A percentile compares a stretch with the other conserved stretches of the same genome.
phyloP scores from a whole-genome alignment of 768 basidiomycete species.

The Boletellus ananiceps region DNA sequence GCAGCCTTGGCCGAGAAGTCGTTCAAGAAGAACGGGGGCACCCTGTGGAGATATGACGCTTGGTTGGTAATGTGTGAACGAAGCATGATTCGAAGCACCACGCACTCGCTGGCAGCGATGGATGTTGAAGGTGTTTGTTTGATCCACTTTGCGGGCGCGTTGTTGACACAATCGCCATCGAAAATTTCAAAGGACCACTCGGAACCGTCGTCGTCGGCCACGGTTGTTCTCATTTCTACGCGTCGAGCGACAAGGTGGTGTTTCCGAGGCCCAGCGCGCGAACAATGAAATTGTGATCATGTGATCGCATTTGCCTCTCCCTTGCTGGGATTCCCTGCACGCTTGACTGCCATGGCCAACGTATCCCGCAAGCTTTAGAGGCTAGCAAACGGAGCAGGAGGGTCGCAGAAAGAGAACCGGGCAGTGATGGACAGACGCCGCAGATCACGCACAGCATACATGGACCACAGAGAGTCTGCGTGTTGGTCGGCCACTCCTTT shows the following conservation, averaged over 20 bases:
- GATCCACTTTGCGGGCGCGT: conserved; percentile 11
- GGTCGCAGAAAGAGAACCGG: too few relatives aligned
- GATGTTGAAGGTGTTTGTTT: conserved; percentile 16
- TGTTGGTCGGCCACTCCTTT: too few relatives aligned
- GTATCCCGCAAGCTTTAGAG: too few relatives aligned
- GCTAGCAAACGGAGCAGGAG: too few relatives aligned
- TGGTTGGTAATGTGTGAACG: conserved; percentile 9
- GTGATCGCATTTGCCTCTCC: conserved; percentile 18
- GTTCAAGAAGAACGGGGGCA: conserved; percentile 15
- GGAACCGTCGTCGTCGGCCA: conserved; percentile 16
- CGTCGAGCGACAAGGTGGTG: neutral
- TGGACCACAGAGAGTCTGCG: too few relatives aligned
- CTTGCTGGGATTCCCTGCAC: too few relatives aligned
- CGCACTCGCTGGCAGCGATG: conserved; percentile 12
- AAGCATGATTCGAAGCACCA: conserved; percentile 7
- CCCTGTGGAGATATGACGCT: conserved; percentile 9
- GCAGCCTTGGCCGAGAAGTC: conserved; percentile 11
- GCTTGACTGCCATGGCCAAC: too few relatives aligned
- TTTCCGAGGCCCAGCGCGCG: neutral
- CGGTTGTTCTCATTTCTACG: conserved; percentile 14
- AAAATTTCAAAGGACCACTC: conserved; percentile 32
- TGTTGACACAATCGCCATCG: conserved; percentile 17
- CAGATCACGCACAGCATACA: too few relatives aligned
- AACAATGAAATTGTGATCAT: conserved; percentile 7
- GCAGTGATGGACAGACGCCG: too few relatives aligned